phyloP scores from a whole-genome alignment of 1,284 basidiomycete species.

The Sporisorium reilianum region DNA sequence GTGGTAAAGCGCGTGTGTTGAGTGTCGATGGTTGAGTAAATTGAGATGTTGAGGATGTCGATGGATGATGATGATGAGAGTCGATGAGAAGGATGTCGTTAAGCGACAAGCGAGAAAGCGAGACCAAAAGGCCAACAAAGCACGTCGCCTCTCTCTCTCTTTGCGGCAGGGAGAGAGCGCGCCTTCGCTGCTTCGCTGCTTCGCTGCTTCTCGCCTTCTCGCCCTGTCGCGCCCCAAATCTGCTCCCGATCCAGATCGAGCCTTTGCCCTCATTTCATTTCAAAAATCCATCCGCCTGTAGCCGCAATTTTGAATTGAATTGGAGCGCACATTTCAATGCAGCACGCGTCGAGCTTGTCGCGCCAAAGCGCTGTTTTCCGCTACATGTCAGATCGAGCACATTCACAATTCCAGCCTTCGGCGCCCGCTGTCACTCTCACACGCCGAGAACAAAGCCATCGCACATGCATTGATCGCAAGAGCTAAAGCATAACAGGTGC shows the following conservation, averaged over 20 bases:
- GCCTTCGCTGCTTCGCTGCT: too few relatives aligned
- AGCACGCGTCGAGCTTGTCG: conserved; percentile 20
- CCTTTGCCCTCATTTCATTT: background rate
- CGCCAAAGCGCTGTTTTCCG: background rate
- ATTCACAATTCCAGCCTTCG: too few relatives aligned
- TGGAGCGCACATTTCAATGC: conserved; percentile 6
- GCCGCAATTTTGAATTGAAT: conserved; percentile 4
- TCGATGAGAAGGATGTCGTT: conserved; percentile 9
- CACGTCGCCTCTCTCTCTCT: conserved; percentile 7
- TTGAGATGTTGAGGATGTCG: background rate
- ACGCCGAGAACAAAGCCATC: too few relatives aligned
- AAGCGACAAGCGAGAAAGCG: conserved; percentile 1
- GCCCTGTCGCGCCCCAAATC: conserved; percentile 14
- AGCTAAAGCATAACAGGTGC: too few relatives aligned
- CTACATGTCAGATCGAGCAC: too few relatives aligned
- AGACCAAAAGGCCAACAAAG: background rate
- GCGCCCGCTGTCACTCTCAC: too few relatives aligned
- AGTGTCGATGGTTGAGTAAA: background rate
- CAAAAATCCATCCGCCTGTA: conserved; percentile 12
- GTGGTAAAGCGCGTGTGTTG: background rate
- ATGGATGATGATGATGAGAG: conserved; percentile 6
- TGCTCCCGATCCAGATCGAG: conserved; percentile 10
- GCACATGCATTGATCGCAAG: too few relatives aligned
- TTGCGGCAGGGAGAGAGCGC: too few relatives aligned
- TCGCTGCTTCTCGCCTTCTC: background rate